Conservation (phyloP, 2,329 filamentous ascomycete genomes). For the Diaporthe sp. region DNA sequence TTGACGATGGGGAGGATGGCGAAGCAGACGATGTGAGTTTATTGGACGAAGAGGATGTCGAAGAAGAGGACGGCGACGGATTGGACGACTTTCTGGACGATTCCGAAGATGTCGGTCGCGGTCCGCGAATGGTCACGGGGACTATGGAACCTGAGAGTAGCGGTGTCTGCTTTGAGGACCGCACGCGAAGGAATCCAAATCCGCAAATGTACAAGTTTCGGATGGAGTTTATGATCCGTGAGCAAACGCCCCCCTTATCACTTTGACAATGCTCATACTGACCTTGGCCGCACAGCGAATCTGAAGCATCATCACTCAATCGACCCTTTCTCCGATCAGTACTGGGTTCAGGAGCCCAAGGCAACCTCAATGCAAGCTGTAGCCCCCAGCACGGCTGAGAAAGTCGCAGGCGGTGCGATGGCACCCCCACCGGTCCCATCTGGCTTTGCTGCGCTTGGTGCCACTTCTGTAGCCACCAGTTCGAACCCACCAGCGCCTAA, state of each 20-base stretch:
- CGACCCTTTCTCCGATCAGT: constrained; percentile 85
- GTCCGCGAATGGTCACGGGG: constrained; percentile 71
- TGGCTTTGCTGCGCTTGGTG: constrained; percentile 38
- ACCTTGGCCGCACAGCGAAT: constrained; percentile 51
- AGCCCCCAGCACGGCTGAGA: constrained; percentile 48
- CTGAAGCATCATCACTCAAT: constrained; percentile 70
- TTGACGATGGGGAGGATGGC: constrained; percentile 78
- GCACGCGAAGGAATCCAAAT: constrained; percentile 58
- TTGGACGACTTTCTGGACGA: constrained; percentile 93
- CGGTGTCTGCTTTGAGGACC: constrained; percentile 87
- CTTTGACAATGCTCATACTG: background rate
- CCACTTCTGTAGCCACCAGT: constrained; percentile 15
- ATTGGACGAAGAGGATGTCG: constrained; percentile 78
- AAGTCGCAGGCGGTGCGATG: constrained; percentile 47
- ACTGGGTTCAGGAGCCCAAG: constrained; percentile 73
- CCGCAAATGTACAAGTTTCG: constrained; percentile 70
- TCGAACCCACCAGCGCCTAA: constrained; percentile 41
- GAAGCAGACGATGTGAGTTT: constrained; percentile 72
- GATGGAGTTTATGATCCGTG: constrained; percentile 82
- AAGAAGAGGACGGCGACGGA: constrained; percentile 80
- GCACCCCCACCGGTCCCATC: constrained; percentile 43
- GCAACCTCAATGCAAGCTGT: constrained; percentile 46
- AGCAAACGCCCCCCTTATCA: constrained; percentile 47
- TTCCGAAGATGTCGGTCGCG: constrained; percentile 75
- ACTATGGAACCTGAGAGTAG: constrained; percentile 82